Evolutionary conservation across 257 asterid species (phyloP), one percentile per base, ranked within the genome.

Genomic region (Sherardia arvensis): DNA sequence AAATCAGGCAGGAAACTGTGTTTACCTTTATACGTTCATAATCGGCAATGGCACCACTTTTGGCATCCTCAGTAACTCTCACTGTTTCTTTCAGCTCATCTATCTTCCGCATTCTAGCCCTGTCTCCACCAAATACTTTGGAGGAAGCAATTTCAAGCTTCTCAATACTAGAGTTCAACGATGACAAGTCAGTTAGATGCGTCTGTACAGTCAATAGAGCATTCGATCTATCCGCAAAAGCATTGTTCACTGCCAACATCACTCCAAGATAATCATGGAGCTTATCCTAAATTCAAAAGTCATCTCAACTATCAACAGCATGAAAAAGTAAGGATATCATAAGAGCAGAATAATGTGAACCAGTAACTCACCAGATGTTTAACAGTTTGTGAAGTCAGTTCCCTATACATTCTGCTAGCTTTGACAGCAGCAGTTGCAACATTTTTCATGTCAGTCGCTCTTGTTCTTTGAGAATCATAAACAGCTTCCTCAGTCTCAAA

Each of bases 391-490:
- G 96, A 78, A 87, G 85, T 93, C 75, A 93, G 73, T 69, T 93
- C 99, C 61, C 97, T 80, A 72, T 84, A 93, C 66, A 93, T 81
- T 84, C 99, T 84, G 84, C 97, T 87, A 38, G 99, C 95, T 80
- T 93, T 93, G 30, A 93, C 99, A 36, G 99, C 76, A 67, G 99
- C 96, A 29, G 96, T 90, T 27, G 99, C 99, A 75, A 90, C 91
- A 61, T 84, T 87, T 82, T 93, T 93, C 94, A 77, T 87, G 80
- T 93, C 95, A 17, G 83, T 82, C 69, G 96, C 87, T 55, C 95
- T 76, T 29, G 80, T 70, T 84, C 90, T 85, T 81, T 93, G 99
- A 59, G 95, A 82, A 73, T 89, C 95, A 74, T 73, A 81, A 74
- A 79, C 74, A 62, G 95, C 88, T 81, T 82, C 94, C 77, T 93